Conservation (phyloP, 306 rosid species). For the Clitoria ternatea region DNA sequence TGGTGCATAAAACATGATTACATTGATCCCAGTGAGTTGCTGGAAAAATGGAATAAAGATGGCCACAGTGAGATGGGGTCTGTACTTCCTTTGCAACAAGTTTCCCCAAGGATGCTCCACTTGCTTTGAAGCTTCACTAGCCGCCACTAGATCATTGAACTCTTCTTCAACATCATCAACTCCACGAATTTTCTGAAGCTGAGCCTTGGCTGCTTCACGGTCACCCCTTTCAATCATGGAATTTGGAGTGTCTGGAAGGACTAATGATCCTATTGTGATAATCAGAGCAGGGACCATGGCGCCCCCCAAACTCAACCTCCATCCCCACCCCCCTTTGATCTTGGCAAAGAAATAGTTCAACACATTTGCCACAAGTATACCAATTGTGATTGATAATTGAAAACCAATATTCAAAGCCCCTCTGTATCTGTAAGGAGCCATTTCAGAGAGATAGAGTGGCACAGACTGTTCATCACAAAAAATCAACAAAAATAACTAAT, state of each 20-base stretch:
- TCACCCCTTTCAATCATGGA: constrained; percentile 86
- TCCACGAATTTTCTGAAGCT: constrained; percentile 54
- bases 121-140: constrained; percentile 52
- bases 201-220: constrained; percentile 42
- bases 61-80: constrained; percentile 79
- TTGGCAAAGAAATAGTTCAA: constrained; percentile 84
- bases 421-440: constrained; percentile 84
- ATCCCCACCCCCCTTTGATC: constrained; percentile 96
- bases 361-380: constrained; percentile 77
- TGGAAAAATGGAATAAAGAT: constrained; percentile 74
- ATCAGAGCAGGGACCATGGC: constrained; percentile 85
- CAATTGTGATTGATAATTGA: constrained; percentile 77
- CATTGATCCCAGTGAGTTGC: constrained; percentile 86
- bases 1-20: constrained; percentile 90
- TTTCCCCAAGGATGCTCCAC: constrained; percentile 82
- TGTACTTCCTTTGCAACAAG: constrained; percentile 56
- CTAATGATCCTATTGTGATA: constrained; percentile 54
- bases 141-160: constrained; percentile 61
- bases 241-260: constrained; percentile 87
- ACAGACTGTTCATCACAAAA: constrained; percentile 54
- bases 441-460: constrained; percentile 89
- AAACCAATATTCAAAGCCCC: constrained; percentile 86
- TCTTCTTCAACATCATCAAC: constrained; percentile 65
- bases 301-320: constrained; percentile 92
- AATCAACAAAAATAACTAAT: not conserved